phyloP scores from a whole-genome alignment of 257 asterid species.

The Mitragyna speciosa region DNA sequence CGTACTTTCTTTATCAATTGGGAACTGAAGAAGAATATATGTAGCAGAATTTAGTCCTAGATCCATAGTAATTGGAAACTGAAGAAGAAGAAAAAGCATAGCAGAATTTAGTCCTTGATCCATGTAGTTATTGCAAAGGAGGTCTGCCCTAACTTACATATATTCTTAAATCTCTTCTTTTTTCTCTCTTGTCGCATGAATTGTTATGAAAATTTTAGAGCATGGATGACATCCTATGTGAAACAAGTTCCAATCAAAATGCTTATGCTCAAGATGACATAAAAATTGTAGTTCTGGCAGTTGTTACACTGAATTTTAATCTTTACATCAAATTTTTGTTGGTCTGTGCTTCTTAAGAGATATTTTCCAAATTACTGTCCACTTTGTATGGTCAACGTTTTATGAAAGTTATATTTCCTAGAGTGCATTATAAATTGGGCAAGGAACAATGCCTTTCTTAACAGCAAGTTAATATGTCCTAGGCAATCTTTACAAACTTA shows the following conservation, averaged over 20 bases:
- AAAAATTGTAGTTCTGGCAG: neutral
- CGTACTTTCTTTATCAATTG: neutral
- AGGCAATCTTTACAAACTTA: neutral
- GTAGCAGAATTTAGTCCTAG: neutral
- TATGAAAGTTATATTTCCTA: neutral
- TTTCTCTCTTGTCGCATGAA: neutral
- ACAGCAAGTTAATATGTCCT: neutral
- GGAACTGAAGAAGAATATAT: neutral
- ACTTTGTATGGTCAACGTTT: neutral
- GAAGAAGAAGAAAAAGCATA: neutral
- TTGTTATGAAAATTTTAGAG: neutral
- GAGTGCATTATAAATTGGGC: neutral
- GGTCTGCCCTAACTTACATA: neutral
- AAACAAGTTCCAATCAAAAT: neutral
- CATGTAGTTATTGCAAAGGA: neutral
- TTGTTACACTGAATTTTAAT: neutral
- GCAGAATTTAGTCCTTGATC: neutral
- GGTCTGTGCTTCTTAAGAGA: neutral
- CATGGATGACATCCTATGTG: neutral
- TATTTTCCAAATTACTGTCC: neutral
- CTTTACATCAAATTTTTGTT: neutral
- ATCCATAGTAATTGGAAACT: neutral
- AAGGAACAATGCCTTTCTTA: neutral
- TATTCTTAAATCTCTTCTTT: neutral
- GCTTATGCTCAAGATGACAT: neutral